Conservation (phyloP, 257 asterid species). For the Ocimum tenuiflorum region DNA sequence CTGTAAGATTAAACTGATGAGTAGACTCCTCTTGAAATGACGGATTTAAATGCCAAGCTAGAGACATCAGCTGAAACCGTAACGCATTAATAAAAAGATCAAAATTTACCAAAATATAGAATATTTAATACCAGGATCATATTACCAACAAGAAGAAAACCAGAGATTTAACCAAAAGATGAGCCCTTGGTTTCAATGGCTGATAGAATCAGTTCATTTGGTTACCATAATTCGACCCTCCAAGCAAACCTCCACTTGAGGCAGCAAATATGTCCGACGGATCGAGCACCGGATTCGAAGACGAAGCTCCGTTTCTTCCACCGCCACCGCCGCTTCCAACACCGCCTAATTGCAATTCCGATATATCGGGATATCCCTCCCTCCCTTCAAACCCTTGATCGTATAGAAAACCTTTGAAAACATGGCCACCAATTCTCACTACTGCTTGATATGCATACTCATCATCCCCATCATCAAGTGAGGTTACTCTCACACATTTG, state of each 20-base stretch:
- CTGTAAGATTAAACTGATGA: constrained; percentile 10
- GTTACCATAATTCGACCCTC: constrained; percentile 48
- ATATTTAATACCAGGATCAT: constrained; percentile 4
- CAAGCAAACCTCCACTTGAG: constrained; percentile 44
- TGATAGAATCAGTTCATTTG: constrained; percentile 30
- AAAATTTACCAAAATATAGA: constrained; percentile 6
- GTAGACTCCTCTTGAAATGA: constrained; percentile 16
- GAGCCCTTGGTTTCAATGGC: background rate
- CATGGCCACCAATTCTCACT: constrained; percentile 67
- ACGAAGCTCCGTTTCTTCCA: constrained; percentile 25
- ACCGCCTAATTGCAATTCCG: constrained; percentile 62
- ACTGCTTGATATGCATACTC: constrained; percentile 73
- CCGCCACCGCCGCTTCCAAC: background rate
- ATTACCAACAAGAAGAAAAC: background rate
- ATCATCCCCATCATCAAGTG: constrained; percentile 64
- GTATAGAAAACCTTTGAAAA: constrained; percentile 66
- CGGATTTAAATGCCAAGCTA: constrained; percentile 11
- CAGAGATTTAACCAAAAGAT: background rate
- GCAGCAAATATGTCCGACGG: constrained; percentile 34
- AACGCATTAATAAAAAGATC: background rate
- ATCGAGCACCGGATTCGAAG: constrained; percentile 25
- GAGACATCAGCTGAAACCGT: constrained; percentile 25
- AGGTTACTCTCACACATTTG: constrained; percentile 63
- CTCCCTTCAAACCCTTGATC: constrained; percentile 60
- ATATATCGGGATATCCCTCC: constrained; percentile 45